phyloP scores from a whole-genome alignment of 768 basidiomycete species.

The Kondoa malvinella region DNA sequence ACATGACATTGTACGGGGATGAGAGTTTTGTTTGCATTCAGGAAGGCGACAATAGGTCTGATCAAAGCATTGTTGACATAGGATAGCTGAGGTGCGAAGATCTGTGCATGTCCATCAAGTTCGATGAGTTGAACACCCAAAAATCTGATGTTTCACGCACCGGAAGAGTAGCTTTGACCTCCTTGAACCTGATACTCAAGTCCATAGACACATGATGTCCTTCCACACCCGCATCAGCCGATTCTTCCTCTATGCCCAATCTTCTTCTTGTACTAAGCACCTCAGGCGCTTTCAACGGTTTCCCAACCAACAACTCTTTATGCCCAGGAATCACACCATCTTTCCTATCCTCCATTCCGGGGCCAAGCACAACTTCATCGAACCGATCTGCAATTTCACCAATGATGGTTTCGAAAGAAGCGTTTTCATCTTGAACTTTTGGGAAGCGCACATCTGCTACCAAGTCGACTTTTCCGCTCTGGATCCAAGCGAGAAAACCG shows the following conservation, averaged over 20 bases:
- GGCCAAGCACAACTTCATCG: conserved; percentile 30
- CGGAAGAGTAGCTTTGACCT: conserved; percentile 86
- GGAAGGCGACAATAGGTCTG: conserved; percentile 85
- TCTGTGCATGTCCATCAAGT: conserved; percentile 13
- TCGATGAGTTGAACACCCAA: too few species aligned
- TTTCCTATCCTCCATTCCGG: neutral
- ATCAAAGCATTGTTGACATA: conserved; percentile 85
- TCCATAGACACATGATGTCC: conserved; percentile 40
- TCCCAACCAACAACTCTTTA: conserved; percentile 11
- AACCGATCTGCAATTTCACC: conserved; percentile 84
- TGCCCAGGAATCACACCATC: conserved; percentile 19
- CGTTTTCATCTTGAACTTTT: conserved; percentile 49
- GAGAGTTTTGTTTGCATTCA: conserved; percentile 76
- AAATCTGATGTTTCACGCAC: conserved; percentile 21
- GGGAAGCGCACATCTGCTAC: conserved; percentile 98
- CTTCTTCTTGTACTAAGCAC: neutral
- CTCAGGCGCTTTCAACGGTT: conserved; percentile 24
- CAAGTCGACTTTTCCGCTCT: conserved; percentile 85
- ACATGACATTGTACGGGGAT: conserved; percentile 85
- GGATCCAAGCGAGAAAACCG: conserved; percentile 93
- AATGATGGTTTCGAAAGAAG: conserved; percentile 61
- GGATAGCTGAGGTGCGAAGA: conserved; percentile 72
- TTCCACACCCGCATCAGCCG: conserved; percentile 19
- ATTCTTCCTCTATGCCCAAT: conserved; percentile 19
- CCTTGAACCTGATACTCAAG: conserved; percentile 83